Evolutionary conservation across 2,329 filamentous ascomycete genomes (phyloP).

Genomic region (Tolypocladium album): DNA sequence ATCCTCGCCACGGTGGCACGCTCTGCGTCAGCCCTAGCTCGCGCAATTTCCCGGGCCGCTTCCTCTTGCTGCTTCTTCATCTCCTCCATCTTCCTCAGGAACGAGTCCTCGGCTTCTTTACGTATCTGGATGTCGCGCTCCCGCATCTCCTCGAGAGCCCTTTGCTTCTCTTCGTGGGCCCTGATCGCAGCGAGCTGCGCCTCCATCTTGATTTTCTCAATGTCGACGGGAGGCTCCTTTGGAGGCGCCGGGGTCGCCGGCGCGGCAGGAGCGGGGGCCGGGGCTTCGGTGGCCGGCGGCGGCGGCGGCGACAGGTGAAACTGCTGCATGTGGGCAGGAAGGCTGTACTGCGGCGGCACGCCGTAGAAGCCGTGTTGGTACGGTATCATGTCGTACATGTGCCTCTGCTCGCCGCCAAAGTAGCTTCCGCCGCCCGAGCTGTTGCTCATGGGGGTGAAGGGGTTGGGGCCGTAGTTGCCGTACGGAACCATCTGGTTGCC

Average conservation of each 20-base stretch:
- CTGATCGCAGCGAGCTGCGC: conserved; percentile 45
- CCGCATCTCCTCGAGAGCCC: conserved; percentile 31
- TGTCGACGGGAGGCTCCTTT: conserved; percentile 32
- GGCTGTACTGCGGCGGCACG: conserved; percentile 4
- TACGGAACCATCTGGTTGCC: conserved; percentile 39
- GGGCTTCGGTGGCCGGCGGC: conserved; percentile 28
- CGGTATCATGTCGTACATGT: conserved; percentile 40
- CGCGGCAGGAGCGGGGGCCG: conserved; percentile 14
- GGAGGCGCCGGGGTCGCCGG: conserved; percentile 24
- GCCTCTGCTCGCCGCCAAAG: conserved; percentile 26
- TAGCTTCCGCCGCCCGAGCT: conserved; percentile 27
- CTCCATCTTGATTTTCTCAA: conserved; percentile 51
- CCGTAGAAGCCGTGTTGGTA: conserved; percentile 25
- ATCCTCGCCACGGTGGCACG: conserved; percentile 31
- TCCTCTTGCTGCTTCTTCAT: conserved; percentile 31
- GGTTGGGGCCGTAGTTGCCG: conserved; percentile 25
- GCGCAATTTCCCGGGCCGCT: conserved; percentile 34
- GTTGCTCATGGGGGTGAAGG: conserved; percentile 32
- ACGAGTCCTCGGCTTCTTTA: conserved; percentile 34
- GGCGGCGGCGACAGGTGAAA: conserved; percentile 30
- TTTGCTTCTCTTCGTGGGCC: conserved; percentile 31
- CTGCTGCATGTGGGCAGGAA: conserved; percentile 20
- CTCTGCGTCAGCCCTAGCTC: conserved; percentile 34
- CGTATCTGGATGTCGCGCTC: conserved; percentile 34
- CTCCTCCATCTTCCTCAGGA: conserved; percentile 29